phyloP scores from a whole-genome alignment of 2,329 filamentous ascomycete species.

The Camptophora hylomeconis region DNA sequence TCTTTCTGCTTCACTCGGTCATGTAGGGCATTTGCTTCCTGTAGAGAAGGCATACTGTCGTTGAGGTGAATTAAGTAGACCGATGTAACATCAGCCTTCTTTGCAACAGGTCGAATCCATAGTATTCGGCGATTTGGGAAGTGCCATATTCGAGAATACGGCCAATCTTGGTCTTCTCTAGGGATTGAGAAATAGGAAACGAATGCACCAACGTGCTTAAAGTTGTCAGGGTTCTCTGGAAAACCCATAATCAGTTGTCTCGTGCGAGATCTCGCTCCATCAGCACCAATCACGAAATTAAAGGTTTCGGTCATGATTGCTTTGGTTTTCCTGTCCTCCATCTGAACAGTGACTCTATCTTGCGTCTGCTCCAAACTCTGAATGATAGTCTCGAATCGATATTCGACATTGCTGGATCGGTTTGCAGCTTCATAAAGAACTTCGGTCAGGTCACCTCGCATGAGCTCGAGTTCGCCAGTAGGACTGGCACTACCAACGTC shows the following conservation, averaged over 20 bases:
- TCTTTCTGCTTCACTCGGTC: constrained; percentile 14
- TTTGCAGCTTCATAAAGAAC: constrained; percentile 12
- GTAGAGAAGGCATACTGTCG: constrained; percentile 8
- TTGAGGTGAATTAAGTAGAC: constrained; percentile 10
- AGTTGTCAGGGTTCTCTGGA: constrained; percentile 6
- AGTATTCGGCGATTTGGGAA: constrained; percentile 10
- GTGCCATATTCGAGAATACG: constrained; percentile 9
- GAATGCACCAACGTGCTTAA: constrained; percentile 10
- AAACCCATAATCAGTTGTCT: constrained; percentile 10
- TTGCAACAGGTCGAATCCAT: constrained; percentile 8
- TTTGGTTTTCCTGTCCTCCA: constrained; percentile 10
- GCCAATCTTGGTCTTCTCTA: constrained; percentile 9
- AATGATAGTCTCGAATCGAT: constrained; percentile 13
- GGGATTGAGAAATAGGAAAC: constrained; percentile 15
- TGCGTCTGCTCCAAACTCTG: constrained; percentile 9
- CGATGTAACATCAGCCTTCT: constrained; percentile 8
- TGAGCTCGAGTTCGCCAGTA: constrained; percentile 12
- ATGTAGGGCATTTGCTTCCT: constrained; percentile 9
- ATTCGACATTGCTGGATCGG: constrained; percentile 9
- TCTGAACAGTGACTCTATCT: constrained; percentile 9
- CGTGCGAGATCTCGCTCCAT: constrained; percentile 11
- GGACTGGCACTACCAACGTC: constrained; percentile 6
- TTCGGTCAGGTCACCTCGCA: constrained; percentile 14
- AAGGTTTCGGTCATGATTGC: constrained; percentile 10
- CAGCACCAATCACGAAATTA: constrained; percentile 25